Evolutionary conservation across 139 green algal species (phyloP).

Genomic region (Monoraphidium neglectum): DNA sequence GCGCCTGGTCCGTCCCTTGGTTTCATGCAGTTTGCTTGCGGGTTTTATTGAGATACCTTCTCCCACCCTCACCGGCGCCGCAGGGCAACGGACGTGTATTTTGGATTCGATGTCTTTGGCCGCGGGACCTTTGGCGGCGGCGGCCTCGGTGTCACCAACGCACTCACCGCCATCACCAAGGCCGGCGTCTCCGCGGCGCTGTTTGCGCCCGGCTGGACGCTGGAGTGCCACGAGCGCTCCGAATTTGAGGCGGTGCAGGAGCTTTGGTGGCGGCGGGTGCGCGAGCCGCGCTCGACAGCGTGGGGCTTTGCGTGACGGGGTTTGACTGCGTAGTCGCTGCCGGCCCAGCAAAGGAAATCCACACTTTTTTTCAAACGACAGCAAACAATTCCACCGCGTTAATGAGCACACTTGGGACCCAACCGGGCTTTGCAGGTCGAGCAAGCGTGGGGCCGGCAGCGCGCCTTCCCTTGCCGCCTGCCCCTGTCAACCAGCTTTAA

Average conservation of each 20-base stretch:
- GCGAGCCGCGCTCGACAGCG: neutral
- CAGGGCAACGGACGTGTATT: slow-evolving; percentile 66
- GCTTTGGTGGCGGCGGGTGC: slow-evolving; percentile 39
- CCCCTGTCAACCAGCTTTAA: slow-evolving; percentile 53
- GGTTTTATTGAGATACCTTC: too few species aligned
- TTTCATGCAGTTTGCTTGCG: neutral
- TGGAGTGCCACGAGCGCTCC: slow-evolving; percentile 35
- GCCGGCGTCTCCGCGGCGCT: slow-evolving; percentile 50
- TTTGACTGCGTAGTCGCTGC: neutral
- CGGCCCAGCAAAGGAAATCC: too few species aligned
- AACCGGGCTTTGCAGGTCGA: slow-evolving; percentile 10
- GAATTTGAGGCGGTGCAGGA: slow-evolving; percentile 7
- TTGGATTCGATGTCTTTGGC: slow-evolving; percentile 83
- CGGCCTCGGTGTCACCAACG: neutral
- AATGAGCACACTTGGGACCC: neutral
- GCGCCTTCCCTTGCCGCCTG: slow-evolving; percentile 17
- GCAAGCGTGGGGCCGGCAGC: slow-evolving; percentile 10
- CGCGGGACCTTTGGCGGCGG: slow-evolving; percentile 69
- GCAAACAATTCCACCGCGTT: neutral
- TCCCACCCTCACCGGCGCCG: too few species aligned
- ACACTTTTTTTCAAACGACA: neutral
- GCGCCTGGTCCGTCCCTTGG: neutral
- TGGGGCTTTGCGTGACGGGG: neutral
- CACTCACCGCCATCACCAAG: slow-evolving; percentile 23
- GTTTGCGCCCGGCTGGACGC: slow-evolving; percentile 69